Conservation (phyloP, 2,329 filamentous ascomycete species). For the Colletotrichum scovillei region DNA sequence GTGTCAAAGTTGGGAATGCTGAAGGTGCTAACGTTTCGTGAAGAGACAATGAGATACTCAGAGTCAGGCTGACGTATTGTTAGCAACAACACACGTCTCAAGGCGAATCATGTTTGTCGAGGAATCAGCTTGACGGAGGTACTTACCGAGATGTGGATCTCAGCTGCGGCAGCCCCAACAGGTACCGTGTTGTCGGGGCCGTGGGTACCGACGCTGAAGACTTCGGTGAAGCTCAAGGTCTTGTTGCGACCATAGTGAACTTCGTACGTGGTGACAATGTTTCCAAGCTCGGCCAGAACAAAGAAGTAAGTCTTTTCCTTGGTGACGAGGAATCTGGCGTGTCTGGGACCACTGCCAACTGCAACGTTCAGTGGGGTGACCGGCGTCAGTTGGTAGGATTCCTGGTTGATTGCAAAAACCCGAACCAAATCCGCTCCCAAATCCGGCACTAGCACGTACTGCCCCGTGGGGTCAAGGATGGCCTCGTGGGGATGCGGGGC, state of each 20-base stretch:
- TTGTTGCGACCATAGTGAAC: constrained; percentile 59
- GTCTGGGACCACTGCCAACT: constrained; percentile 20
- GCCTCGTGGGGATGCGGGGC: constrained; percentile 35
- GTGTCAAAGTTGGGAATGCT: constrained; percentile 55
- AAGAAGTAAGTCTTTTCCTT: constrained; percentile 64
- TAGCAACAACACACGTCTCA: background rate
- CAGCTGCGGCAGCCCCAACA: constrained; percentile 58
- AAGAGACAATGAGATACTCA: constrained; percentile 74
- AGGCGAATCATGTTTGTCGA: too few relatives aligned
- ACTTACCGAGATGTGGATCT: constrained; percentile 69
- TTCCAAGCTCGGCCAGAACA: constrained; percentile 69
- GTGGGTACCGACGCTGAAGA: constrained; percentile 61
- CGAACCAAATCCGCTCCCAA: constrained; percentile 33
- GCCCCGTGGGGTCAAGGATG: constrained; percentile 35
- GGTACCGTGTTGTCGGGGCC: constrained; percentile 55
- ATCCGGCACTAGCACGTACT: constrained; percentile 32
- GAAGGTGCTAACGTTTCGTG: constrained; percentile 70
- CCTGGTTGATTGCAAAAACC: constrained; percentile 25
- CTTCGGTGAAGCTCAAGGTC: constrained; percentile 57
- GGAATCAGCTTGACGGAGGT: too few relatives aligned
- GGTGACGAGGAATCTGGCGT: constrained; percentile 64
- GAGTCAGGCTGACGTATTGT: constrained; percentile 58
- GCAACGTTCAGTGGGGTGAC: constrained; percentile 29
- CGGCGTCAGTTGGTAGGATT: constrained; percentile 25
- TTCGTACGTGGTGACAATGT: constrained; percentile 65